Percentiles rank a stretch among this genome's conserved stretches.
These are phyloP conservation scores for Erodium trifolium DNA, from an alignment of 441 rosid species.

Conservation along the genomic window DNA sequence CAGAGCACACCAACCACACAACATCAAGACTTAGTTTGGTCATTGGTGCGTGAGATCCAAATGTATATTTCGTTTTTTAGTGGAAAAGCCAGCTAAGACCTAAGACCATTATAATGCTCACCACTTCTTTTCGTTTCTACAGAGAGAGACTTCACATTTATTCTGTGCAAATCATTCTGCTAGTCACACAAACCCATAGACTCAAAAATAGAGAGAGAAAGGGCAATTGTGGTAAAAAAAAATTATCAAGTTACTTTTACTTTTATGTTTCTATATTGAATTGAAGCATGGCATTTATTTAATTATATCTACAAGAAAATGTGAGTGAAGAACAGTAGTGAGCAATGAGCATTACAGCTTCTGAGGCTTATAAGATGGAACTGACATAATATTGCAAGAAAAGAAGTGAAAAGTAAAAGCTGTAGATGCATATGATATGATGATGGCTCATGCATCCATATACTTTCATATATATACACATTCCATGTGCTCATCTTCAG, in stretches of 20 bases:
- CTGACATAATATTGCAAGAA: not conserved
- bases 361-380: not conserved
- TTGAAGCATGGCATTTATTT: not conserved
- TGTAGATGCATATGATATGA: not conserved
- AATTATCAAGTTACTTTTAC: not conserved
- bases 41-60: not conserved
- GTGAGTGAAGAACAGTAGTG: not conserved
- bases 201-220: not conserved
- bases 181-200: not conserved
- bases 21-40: not conserved
- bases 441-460: not conserved
- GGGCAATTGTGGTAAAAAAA: not conserved
- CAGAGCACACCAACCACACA: not conserved
- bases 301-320: not conserved
- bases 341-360: not conserved
- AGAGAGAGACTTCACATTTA: not conserved
- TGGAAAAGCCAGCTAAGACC: slow-evolving; percentile 4
- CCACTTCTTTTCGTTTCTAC: not conserved
- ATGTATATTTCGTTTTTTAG: not conserved
- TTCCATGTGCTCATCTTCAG: not conserved
- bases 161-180: not conserved
- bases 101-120: not conserved
- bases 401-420: slow-evolving; percentile 1
- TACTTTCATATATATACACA: not conserved
- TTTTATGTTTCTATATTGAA: not conserved